Conservation (phyloP, 106 monocot genomes). For the Cymbidium sinense region DNA sequence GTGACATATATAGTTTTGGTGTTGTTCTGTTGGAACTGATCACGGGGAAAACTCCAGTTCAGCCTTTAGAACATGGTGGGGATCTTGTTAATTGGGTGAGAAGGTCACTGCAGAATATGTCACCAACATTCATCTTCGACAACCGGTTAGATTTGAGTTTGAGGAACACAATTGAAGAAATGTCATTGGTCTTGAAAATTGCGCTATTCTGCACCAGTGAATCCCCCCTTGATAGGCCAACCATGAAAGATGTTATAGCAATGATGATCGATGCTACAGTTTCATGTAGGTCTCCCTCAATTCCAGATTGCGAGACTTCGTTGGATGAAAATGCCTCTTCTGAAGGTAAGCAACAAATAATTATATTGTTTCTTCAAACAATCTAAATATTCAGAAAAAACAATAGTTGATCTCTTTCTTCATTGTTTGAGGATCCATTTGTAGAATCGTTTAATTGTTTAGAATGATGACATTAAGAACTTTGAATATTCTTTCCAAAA, state of each 20-base stretch:
- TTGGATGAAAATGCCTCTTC: slow-evolving; percentile 21
- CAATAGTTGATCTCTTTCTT: too few relatives aligned
- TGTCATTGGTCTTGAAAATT: slow-evolving; percentile 65
- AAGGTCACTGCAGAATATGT: slow-evolving; percentile 31
- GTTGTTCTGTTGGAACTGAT: slow-evolving; percentile 31
- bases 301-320: slow-evolving; percentile 31
- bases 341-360: slow-evolving; percentile 22
- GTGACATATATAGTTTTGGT: too few relatives aligned
- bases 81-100: slow-evolving; percentile 84
- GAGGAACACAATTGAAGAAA: slow-evolving; percentile 44
- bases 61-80: slow-evolving; percentile 76
- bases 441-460: too few relatives aligned
- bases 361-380: not conserved
- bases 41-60: slow-evolving; percentile 70
- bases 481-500: too few relatives aligned
- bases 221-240: slow-evolving; percentile 65
- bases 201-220: slow-evolving; percentile 81
- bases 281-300: slow-evolving; percentile 22
- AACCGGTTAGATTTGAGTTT: slow-evolving; percentile 45
- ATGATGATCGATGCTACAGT: slow-evolving; percentile 66
- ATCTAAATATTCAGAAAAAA: too few relatives aligned
- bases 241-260: slow-evolving; percentile 74
- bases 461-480: too few relatives aligned
- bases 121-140: slow-evolving; percentile 39
- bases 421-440: too few relatives aligned